Percentiles rank a stretch among this genome's conserved stretches.
Conservation (phyloP, 345 rosid species). For the Salix arbutifolia region DNA sequence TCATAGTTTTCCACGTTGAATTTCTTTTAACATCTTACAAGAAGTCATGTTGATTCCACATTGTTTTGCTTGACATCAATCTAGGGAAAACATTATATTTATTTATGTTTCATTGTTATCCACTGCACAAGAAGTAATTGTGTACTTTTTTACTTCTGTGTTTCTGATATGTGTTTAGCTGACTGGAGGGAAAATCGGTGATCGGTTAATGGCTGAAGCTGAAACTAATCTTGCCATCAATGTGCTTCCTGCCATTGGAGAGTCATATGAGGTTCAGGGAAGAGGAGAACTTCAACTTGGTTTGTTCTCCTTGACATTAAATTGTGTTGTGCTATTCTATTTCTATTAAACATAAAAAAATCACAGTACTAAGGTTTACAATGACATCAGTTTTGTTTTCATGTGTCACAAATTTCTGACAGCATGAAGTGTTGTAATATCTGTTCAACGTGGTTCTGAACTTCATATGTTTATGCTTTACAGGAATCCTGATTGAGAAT, state of each 20-base stretch:
- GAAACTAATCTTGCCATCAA: slow-evolving; percentile 98
- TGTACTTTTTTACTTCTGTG: slow-evolving; percentile 1
- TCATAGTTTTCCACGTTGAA: not conserved
- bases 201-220: slow-evolving; percentile 84
- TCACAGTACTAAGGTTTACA: not conserved
- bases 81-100: not conserved
- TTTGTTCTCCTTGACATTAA: slow-evolving; percentile 29
- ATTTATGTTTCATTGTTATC: not conserved
- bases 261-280: slow-evolving; percentile 93
- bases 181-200: slow-evolving; percentile 91
- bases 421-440: not conserved
- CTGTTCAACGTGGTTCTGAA: slow-evolving; percentile 14
- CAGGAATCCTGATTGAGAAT: slow-evolving; percentile 97
- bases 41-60: not conserved
- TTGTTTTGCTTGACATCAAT: not conserved
- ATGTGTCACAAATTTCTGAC: not conserved
- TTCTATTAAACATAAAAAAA: not conserved
- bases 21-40: not conserved
- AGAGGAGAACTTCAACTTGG: slow-evolving; percentile 99
- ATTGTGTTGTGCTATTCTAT: not conserved
- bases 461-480: slow-evolving; percentile 8
- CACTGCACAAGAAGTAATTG: slow-evolving; percentile 14
- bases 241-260: slow-evolving; percentile 81
- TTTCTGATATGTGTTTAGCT: slow-evolving; percentile 42
- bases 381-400: not conserved